phyloP scores from a whole-genome alignment of 1,284 basidiomycete genomes.

The Cerrena zonata region DNA sequence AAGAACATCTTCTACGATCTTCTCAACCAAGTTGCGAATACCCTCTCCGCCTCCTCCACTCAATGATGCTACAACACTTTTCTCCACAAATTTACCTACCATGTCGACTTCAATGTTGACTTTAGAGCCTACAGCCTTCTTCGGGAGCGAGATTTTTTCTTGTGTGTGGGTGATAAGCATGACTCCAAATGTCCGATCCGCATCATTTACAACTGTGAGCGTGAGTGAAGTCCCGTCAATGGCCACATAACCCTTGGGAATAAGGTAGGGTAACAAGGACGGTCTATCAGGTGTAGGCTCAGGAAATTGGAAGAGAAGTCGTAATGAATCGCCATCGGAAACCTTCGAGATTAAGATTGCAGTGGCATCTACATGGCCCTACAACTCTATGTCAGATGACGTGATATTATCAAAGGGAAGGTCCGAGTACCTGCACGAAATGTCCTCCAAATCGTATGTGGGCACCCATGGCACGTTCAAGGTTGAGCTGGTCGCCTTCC shows the following conservation, averaged over 20 bases:
- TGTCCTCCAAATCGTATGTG: constrained; percentile 94
- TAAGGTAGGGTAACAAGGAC: constrained; percentile 75
- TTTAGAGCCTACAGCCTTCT: constrained; percentile 70
- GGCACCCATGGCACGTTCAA: constrained; percentile 91
- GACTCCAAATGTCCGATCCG: constrained; percentile 70
- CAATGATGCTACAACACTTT: constrained; percentile 73
- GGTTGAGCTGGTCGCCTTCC: constrained; percentile 81
- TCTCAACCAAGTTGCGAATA: constrained; percentile 61
- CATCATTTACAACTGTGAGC: constrained; percentile 78
- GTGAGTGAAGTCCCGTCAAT: constrained; percentile 95
- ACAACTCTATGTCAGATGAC: neutral
- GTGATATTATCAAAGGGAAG: neutral
- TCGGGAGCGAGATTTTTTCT: constrained; percentile 77
- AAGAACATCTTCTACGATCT: constrained; percentile 65
- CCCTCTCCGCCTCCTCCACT: constrained; percentile 52
- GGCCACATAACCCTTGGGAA: constrained; percentile 94
- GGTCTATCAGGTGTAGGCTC: constrained; percentile 55
- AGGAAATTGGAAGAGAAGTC: constrained; percentile 73
- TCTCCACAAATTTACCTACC: constrained; percentile 83
- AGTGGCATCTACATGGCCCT: constrained; percentile 93
- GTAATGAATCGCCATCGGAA: constrained; percentile 84
- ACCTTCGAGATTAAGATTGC: constrained; percentile 65
- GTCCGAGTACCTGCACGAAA: constrained; percentile 77
- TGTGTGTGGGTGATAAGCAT: constrained; percentile 97
- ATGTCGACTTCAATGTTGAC: constrained; percentile 96